Percentiles rank a stretch among this genome's conserved stretches.
These are phyloP conservation scores for Thermothielavioides terrestris DNA, from an alignment of 495 filamentous ascomycete genomes.

Conservation along the genomic window DNA sequence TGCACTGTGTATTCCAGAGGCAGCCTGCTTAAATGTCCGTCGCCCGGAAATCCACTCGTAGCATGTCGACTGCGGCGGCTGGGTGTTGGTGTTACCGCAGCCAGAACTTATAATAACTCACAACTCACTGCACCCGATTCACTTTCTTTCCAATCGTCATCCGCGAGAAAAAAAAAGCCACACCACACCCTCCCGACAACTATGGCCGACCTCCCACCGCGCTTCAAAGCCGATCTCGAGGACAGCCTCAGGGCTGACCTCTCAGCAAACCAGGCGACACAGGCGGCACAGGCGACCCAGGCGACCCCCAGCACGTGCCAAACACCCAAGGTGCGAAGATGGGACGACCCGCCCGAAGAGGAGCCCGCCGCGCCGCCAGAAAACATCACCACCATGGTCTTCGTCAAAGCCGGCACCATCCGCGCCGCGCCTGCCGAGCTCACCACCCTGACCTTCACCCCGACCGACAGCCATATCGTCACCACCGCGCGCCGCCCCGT, in stretches of 20 bases:
- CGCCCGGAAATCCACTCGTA: too few species aligned
- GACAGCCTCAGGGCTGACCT: neutral
- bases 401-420: slow-evolving; percentile 1
- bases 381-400: slow-evolving; percentile 13
- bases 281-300: neutral
- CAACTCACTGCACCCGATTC: too few species aligned
- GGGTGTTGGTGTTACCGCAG: too few species aligned
- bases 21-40: too few species aligned
- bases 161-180: too few species aligned
- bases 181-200: too few species aligned
- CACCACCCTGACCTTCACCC: slow-evolving; percentile 9
- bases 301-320: neutral
- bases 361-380: slow-evolving; percentile 1
- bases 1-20: too few species aligned
- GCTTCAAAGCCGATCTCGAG: slow-evolving; percentile 2
- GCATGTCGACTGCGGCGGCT: too few species aligned
- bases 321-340: too few species aligned
- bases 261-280: neutral
- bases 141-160: too few species aligned
- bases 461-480: slow-evolving; percentile 11
- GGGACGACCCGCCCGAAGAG: slow-evolving; percentile 23
- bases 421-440: slow-evolving; percentile 6
- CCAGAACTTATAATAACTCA: too few species aligned
- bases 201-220: slow-evolving; percentile 5
- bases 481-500: slow-evolving; percentile 4